Evolutionary conservation across 2,329 filamentous ascomycete genomes (phyloP).

Genomic region (Botryotinia globosa): DNA sequence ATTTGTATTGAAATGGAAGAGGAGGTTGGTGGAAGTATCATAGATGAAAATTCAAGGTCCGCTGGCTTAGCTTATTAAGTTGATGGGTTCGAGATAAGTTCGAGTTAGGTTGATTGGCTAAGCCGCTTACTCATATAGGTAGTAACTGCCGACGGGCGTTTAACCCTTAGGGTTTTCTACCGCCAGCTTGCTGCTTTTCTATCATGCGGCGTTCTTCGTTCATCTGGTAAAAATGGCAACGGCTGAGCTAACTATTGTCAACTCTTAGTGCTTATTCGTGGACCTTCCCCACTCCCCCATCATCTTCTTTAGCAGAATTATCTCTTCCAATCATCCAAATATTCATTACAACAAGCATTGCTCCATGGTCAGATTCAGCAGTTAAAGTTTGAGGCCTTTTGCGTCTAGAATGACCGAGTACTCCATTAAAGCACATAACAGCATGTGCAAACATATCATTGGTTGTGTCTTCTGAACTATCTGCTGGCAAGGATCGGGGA

Average conservation of each 20-base stretch:
- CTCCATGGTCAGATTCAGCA: neutral
- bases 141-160: constrained; percentile 3
- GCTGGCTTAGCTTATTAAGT: neutral
- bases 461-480: constrained; percentile 12
- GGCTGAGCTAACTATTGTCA: neutral
- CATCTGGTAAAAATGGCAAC: neutral
- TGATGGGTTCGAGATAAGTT: neutral
- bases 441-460: constrained; percentile 12
- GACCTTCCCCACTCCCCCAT: constrained; percentile 8
- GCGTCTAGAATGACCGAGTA: constrained; percentile 6
- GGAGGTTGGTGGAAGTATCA: neutral
- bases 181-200: constrained; percentile 1
- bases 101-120: neutral
- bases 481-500: constrained; percentile 9
- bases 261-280: neutral
- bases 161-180: constrained; percentile 5
- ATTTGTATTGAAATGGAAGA: neutral
- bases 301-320: neutral
- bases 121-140: neutral
- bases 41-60: neutral
- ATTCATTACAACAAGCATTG: neutral
- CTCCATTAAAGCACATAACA: constrained; percentile 3
- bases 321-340: constrained; percentile 4
- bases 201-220: neutral
- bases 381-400: neutral